Conservation (phyloP, 2,329 filamentous ascomycete genomes). For the Talaromyces piceae region DNA sequence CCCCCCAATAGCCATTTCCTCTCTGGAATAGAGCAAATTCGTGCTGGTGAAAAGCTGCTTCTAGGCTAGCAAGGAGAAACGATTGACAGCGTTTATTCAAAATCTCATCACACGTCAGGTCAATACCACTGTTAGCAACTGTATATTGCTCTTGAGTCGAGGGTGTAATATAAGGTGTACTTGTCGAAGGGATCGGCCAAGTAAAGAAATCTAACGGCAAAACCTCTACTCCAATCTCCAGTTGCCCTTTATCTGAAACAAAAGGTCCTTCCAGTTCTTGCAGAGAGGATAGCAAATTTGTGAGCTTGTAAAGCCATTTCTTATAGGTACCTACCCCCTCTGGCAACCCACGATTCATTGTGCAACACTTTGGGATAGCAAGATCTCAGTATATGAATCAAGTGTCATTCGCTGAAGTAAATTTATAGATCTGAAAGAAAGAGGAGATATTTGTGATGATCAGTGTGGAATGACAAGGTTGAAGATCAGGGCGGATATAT, state of each 20-base stretch:
- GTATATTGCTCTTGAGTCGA: conserved; percentile 2
- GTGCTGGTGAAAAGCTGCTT: neutral
- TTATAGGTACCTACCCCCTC: neutral
- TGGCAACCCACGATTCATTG: neutral
- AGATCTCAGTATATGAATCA: neutral
- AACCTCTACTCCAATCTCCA: neutral
- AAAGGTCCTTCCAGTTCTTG: conserved; percentile 1
- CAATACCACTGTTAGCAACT: conserved; percentile 1
- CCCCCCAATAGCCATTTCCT: neutral
- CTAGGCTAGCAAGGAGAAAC: neutral
- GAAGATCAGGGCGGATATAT: neutral
- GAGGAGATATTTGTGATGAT: conserved; percentile 1
- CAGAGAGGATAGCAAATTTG: conserved; percentile 1
- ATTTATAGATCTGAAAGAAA: neutral
- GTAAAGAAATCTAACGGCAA: neutral
- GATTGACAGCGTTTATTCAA: neutral
- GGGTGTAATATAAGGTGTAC: neutral
- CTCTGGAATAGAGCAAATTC: neutral
- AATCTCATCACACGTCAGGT: neutral
- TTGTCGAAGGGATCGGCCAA: neutral
- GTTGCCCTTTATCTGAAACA: neutral
- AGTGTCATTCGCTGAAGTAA: neutral
- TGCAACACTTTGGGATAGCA: neutral
- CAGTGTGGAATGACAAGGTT: neutral
- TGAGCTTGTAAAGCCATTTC: neutral